Conservation (phyloP, 257 asterid species). For the Solanum medicagineum region DNA sequence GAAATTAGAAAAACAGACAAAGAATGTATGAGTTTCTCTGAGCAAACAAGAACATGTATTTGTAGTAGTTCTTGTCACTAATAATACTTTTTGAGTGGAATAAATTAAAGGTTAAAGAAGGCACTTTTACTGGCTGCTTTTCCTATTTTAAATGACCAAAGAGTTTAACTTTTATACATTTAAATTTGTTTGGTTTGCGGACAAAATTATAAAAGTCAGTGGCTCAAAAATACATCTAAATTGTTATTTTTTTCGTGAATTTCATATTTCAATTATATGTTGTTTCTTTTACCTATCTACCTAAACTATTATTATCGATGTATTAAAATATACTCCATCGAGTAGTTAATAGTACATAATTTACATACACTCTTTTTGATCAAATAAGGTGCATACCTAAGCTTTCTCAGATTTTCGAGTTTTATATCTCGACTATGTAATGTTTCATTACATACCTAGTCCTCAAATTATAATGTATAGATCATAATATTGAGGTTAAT, state of each 20-base stretch:
- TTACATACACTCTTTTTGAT: background rate
- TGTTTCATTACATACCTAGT: background rate
- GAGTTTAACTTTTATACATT: background rate
- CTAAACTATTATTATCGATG: background rate
- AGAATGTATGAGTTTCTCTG: slow-evolving; percentile 21
- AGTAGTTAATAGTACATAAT: background rate
- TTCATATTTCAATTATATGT: background rate
- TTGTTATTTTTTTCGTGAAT: background rate
- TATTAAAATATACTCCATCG: background rate
- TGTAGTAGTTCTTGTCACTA: slow-evolving; percentile 20
- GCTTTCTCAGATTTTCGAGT: background rate
- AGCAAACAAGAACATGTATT: slow-evolving; percentile 19
- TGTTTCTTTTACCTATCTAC: background rate
- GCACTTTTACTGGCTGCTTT: slow-evolving; percentile 5
- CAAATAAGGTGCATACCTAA: background rate
- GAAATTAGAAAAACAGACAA: slow-evolving; percentile 1
- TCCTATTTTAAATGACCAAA: background rate
- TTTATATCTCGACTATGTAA: background rate
- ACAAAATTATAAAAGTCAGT: background rate
- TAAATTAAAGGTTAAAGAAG: slow-evolving; percentile 5
- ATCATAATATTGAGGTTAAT: background rate
- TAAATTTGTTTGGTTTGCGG: background rate
- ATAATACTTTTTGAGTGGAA: background rate
- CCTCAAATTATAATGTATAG: background rate
- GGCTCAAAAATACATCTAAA: background rate